Base-by-base conservation (phyloP, 805 yeast species). In the Nakazawaea wickerhamii region DNA sequence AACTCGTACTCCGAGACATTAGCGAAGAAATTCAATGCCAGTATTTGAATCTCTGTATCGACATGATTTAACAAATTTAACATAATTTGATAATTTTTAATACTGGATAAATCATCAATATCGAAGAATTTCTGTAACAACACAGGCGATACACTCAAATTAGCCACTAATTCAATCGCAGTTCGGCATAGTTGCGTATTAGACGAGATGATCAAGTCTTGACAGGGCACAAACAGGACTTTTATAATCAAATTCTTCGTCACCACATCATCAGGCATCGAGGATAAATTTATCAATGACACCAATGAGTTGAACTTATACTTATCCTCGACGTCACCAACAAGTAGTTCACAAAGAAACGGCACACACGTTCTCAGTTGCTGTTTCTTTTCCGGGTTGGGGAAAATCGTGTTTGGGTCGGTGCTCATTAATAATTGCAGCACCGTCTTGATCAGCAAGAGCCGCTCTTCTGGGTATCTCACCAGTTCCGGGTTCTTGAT, bases 71-170 rank as follows among this genome's bases (percentile, higher is more conserved):
- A 58, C 42, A 69, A 53, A 48, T 68, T 70, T 3, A 67, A 70
- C 14, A 71, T 42, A 0, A 64, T 53, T 7, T 63, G 63, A 43
- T 70, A 77, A 47, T 72, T 70, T 40, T 55, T 58, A 31, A 58
- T 55, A 43, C 69, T 63, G 5, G 52, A 48, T 19, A 58, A 54
- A 10, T 57, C 56, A 9, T 64, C 71, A 13, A 76, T 64, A 50
- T 81, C 78, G 63, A 84, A 84, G 50, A 83, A 71, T 46, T 76
- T 75, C 1, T 76, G 79, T 26, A 77, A 58, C 43, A 68, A 60
- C 5, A 51, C 19, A 1, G 70, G 70, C 11, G 55, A 48, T 10
- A 55, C 47, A 3, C 71, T 63, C 27, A 77, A 51, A 51, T 76
- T 76, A 10, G 73, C 64, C 5, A 77, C 48, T 33, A 75, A 58